Base-by-base conservation (phyloP, 1,284 basidiomycete genomes). In the Gastroboletus turbinatus region DNA sequence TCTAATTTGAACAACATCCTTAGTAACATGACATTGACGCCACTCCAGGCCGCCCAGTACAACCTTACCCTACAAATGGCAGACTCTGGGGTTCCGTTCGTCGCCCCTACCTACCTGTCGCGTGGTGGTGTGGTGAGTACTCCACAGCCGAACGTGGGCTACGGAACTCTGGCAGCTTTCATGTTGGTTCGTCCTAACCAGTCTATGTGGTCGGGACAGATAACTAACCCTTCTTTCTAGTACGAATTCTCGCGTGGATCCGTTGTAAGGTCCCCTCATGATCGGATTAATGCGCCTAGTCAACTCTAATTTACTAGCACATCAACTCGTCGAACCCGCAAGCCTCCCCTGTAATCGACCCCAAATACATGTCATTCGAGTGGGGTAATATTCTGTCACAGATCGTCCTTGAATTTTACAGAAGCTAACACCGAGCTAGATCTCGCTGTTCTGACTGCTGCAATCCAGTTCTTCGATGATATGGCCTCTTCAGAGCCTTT, bases 301-400 rank as follows among this genome's bases (percentile, higher is more conserved):
- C 14, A 29, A 44, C 40, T 46, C 13, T n/a, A 3, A 21, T 29
- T 11, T 46, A 11, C 25, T 27, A 48, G 46, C 46, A 27, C 17
- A 48, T 45, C 23, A 48, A 45, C 13, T 48, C 46, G 4, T 45
- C 36, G 11, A 45, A 46, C 13, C 46, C 46, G 9, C 38, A 46
- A 14, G 50, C 40, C 25, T 54, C 50, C 17, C 53, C 53, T 14
- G 33, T 53, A 16, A 53, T 54, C 27, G 27, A 53, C 35, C 50
- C 53, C 7, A 35, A 36, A 17, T 53, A 32, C 40, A 38, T 54
- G 53, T 14, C 39, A 23, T 54, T 54, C 6, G 25, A 53, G 4
- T 54, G 40, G 49, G 49, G 49, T 53, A 30, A 13, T 25, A 36
- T 40, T 33, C 30, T 29, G 8, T 23, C 32, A 11, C 14, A 2